Evolutionary conservation across 2,329 filamentous ascomycete species (phyloP), one percentile per base, ranked within the genome.

Genomic region (Colletotrichum navitas): DNA sequence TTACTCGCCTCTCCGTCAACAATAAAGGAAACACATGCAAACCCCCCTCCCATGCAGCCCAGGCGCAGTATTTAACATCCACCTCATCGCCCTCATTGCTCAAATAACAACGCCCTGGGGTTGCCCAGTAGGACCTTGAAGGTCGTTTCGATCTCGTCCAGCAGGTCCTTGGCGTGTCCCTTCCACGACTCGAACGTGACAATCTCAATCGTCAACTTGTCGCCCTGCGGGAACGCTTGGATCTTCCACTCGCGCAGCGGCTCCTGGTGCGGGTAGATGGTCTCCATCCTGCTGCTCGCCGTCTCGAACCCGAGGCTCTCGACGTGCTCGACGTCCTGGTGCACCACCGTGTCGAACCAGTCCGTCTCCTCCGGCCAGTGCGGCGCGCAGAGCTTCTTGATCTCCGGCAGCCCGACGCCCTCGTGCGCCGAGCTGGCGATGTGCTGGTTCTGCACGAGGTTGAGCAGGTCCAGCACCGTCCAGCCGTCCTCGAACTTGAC

Each of bases 251-350:
- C 86, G 24, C 83, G 79, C 52, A 89, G 78, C 47, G 86, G 87
- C 74, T 90, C 88, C 41, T 86, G 83, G 75, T 89, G 86, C 3
- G 89, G 87, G 75, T 90, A 90, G 21, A 87, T 76, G 14, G 89
- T 91, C 79, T 90, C 89, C 74, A 90, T 85, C 51, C 81, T 80
- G 58, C 72, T 72, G 66, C 75, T 78, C 16, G 78, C 80, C 29
- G 74, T 76, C n/a, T 79, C 77, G 70, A 86, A 82, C 5, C 75
- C 78, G 16, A 90, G 82, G 34, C 80, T 82, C 75, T 91, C 89
- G n/a, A 90, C 88, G 76, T 90, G 88, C 66, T 87, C 86, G 55
- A 88, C 87, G 74, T 88, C 87, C 78, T 90, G 88, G 78, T 90
- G 88, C 16, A 89, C 87, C 1, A 89, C 84, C 0, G 86, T 86